phyloP scores from a whole-genome alignment of 176 grass and related monocot genomes.

The Hordeum vulgare region DNA sequence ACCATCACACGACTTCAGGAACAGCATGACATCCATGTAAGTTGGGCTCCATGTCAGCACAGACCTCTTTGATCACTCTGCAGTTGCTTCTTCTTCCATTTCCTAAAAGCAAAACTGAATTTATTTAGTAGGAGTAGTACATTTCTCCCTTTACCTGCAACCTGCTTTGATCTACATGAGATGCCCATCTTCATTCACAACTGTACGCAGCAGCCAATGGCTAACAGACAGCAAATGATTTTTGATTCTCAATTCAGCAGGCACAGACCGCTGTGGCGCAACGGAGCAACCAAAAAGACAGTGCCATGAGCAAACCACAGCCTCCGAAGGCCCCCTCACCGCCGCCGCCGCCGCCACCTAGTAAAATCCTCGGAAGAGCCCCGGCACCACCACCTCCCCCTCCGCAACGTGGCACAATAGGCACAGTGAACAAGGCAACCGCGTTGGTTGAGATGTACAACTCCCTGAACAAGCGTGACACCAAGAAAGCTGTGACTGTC shows the following conservation, averaged over 20 bases:
- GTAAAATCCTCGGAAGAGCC: background rate
- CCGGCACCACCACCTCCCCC: conserved; percentile 37
- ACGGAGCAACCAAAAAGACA: background rate
- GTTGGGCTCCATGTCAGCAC: background rate
- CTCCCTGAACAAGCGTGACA: conserved; percentile 59
- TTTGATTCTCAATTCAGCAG: background rate
- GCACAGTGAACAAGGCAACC: conserved; percentile 57
- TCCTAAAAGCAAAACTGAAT: background rate
- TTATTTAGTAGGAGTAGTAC: background rate
- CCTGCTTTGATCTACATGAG: background rate
- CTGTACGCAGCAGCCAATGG: background rate
- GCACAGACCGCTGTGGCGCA: background rate
- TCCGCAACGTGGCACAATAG: background rate
- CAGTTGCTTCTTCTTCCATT: background rate
- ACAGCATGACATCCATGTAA: background rate
- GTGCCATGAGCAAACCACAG: background rate
- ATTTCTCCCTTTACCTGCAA: background rate
- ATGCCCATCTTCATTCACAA: background rate
- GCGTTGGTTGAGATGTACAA: conserved; percentile 71
- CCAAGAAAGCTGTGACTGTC: conserved; percentile 28
- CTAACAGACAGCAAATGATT: background rate
- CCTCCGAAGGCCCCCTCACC: conserved; percentile 27
- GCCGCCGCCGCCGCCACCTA: conserved; percentile 29
- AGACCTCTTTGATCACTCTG: background rate
- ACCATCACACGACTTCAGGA: conserved; percentile 16